phyloP scores from a whole-genome alignment of 169 alveolate species.

The Pseudocohnilembus persalinus region DNA sequence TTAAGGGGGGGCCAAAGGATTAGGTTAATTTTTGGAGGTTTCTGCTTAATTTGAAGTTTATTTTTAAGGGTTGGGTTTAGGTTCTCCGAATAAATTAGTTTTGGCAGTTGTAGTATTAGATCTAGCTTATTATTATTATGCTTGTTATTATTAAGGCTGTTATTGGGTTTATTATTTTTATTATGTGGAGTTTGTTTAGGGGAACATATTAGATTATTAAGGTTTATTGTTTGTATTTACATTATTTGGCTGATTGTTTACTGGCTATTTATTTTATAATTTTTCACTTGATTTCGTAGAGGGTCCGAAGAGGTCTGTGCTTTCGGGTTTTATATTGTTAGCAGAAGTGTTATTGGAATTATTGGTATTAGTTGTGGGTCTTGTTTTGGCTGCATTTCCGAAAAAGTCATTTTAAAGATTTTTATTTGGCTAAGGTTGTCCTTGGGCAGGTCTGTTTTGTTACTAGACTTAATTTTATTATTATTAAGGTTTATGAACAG shows the following conservation, averaged over 20 bases:
- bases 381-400: no score
- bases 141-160: conserved; percentile 6
- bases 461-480: not conserved
- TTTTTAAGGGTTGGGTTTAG: not conserved
- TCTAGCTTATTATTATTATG: not conserved
- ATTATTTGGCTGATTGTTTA: not conserved
- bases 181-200: not conserved
- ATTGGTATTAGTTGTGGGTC: no score
- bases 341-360: not conserved
- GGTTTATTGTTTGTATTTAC: not conserved
- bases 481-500: not conserved
- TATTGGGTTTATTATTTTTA: conserved; percentile 13
- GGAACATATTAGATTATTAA: no score
- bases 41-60: no score
- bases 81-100: conserved; percentile 1
- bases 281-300: no score
- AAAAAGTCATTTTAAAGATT: no score
- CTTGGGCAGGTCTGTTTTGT: no score
- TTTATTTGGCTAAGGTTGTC: no score
- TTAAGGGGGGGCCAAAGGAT: no score
- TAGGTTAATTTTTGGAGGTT: no score
- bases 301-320: not conserved
- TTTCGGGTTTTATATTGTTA: not conserved
- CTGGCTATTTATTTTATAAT: no score
- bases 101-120: not conserved